A percentile compares a stretch with the other conserved stretches of the same genome.
These are phyloP conservation scores for Silene latifolia DNA, from an alignment of 148 eudicot genomes.

Conservation along the genomic window DNA sequence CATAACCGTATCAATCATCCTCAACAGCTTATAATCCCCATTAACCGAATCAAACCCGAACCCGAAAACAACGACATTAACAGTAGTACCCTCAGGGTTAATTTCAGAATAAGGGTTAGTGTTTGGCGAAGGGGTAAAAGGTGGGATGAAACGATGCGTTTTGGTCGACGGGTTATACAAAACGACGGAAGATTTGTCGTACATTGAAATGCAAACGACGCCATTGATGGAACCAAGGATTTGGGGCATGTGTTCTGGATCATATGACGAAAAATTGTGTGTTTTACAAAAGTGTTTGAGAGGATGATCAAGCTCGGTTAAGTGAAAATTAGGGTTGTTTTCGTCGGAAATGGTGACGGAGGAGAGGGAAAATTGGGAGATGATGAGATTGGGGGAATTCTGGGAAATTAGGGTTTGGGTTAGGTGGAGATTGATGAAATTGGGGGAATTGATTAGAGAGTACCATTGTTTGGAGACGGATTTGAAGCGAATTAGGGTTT, in stretches of 20 bases:
- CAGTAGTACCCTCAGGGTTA: background rate
- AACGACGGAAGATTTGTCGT: background rate
- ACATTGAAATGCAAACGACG: constrained; percentile 2
- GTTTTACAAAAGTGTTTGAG: background rate
- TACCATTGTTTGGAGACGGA: too few species aligned
- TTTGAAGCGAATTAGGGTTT: too few species aligned
- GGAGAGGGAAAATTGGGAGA: background rate
- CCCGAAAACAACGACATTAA: background rate
- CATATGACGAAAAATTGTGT: too few species aligned
- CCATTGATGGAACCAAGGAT: background rate
- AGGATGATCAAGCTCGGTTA: constrained; percentile 9
- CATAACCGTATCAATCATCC: background rate
- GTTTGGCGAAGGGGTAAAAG: background rate
- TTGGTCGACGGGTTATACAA: constrained; percentile 1
- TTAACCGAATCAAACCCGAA: background rate
- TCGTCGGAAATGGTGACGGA: background rate
- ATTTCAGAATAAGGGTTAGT: background rate
- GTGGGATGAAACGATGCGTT: background rate
- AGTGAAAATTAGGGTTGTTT: background rate
- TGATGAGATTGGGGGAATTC: constrained; percentile 1
- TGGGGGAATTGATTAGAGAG: too few species aligned
- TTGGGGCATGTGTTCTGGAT: background rate
- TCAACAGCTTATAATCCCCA: constrained; percentile 5
- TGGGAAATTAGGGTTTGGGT: constrained; percentile 12
- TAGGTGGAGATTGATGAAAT: too few species aligned